These are phyloP conservation scores for Dipodascus geniculatus DNA, from an alignment of 805 yeast species.

Conservation along the genomic window DNA sequence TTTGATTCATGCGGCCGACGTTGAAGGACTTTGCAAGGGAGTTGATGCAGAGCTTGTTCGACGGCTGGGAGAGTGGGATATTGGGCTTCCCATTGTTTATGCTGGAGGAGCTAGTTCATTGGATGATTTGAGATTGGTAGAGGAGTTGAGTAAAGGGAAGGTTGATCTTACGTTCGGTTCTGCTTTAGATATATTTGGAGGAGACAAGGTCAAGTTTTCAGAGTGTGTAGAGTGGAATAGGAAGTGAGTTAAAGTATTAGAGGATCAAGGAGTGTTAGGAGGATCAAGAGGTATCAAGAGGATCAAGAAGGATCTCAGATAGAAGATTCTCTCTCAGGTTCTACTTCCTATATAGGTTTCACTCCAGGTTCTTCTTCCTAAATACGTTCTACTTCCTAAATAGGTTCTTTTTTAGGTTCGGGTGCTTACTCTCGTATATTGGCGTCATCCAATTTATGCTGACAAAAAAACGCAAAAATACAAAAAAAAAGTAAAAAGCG, in stretches of 20 bases:
- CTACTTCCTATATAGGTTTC: too few relatives aligned
- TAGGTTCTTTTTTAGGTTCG: too few relatives aligned
- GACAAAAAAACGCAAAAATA: too few relatives aligned
- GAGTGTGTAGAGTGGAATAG: constrained; percentile 71
- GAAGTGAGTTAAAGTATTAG: neutral
- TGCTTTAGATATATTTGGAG: constrained; percentile 92
- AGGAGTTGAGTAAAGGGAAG: constrained; percentile 57
- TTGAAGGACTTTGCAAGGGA: constrained; percentile 91
- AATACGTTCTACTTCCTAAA: too few relatives aligned
- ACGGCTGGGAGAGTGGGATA: constrained; percentile 62
- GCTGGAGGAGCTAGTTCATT: constrained; percentile 92
- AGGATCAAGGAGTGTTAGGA: too few relatives aligned
- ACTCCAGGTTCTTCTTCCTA: too few relatives aligned
- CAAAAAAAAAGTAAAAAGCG: too few relatives aligned
- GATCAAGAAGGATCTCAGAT: too few relatives aligned
- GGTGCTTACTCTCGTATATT: neutral
- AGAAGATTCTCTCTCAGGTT: too few relatives aligned
- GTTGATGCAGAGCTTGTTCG: constrained; percentile 71
- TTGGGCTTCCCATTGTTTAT: constrained; percentile 66
- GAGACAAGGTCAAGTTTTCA: constrained; percentile 58
- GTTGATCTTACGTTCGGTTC: constrained; percentile 93
- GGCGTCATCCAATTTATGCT: too few relatives aligned
- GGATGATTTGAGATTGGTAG: constrained; percentile 56
- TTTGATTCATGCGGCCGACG: constrained; percentile 95
- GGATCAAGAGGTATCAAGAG: too few relatives aligned